Evolutionary conservation across 148 eudicot genomes (phyloP), one percentile per base, ranked within the genome.

Genomic region (Chenopodium berlandieri): DNA sequence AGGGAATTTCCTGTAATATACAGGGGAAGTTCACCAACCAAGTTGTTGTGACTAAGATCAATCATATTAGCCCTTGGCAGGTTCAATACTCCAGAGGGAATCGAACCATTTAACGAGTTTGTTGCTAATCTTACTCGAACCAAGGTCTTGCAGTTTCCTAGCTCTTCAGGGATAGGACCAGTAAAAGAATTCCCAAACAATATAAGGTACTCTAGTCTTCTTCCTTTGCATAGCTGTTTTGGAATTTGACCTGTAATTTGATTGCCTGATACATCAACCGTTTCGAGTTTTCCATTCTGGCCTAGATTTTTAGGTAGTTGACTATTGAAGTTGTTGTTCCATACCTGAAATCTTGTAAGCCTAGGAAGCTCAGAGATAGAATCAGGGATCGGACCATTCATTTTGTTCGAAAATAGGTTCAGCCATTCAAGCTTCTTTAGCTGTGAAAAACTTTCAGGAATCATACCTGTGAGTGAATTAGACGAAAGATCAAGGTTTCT

Each of bases 171-270:
- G 47, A 92, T 79, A 0, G 89, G 80, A 50, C 96, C 96, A 3
- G 81, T 81, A n/a, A 92, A 90, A n/a, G 70, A 83, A 72, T 92
- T 92, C 0, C 85, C 75, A 82, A 83, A 82, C 40, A 91, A 50
- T 7, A 88, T 75, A 52, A 92, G 56, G 44, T 58, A 22, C 73
- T 37, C 12, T 40, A 92, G 44, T 52, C 50, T 85, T 5, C 88
- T 88, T 67, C 94, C 92, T 30, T 71, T 89, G 67, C 96, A 92
- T 47, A 92, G 74, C 22, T 90, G 84, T 72, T 22, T 82, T 0
- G 97, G 97, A 22, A 92, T 87, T 0, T 37, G 66, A 14, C 96
- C 93, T 0, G 84, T 87, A 4, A 92, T 79, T n/a, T 84, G 88
- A 80, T 88, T 89, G 0, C 30, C 20, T 8, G 88, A 14, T 14